Evolutionary conservation across 2,329 filamentous ascomycete genomes (phyloP).

Genomic region (Pleomassaria siparia): DNA sequence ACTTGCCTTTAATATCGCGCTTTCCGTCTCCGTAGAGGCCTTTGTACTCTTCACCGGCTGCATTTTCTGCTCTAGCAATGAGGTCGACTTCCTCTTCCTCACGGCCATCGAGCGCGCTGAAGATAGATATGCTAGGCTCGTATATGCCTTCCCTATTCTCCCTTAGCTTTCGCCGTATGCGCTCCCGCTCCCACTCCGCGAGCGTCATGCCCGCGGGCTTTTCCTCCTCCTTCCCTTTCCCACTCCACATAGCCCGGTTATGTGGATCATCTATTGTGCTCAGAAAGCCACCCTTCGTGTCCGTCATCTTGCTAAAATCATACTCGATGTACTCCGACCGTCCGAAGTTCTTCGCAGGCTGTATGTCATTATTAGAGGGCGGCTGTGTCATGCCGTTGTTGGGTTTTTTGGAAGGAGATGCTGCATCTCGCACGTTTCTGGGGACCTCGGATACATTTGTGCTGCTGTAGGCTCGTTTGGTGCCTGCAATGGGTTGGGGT

Average conservation of each 20-base stretch:
- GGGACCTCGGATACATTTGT: slow-evolving; percentile 59
- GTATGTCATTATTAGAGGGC: slow-evolving; percentile 56
- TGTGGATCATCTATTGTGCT: slow-evolving; percentile 88
- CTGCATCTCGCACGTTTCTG: slow-evolving; percentile 69
- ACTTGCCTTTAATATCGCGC: slow-evolving; percentile 63
- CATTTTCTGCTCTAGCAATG: slow-evolving; percentile 47
- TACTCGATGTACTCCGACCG: slow-evolving; percentile 84
- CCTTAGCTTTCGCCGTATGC: slow-evolving; percentile 71
- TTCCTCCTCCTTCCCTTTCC: slow-evolving; percentile 53
- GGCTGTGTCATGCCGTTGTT: slow-evolving; percentile 40
- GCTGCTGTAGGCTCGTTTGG: slow-evolving; percentile 71
- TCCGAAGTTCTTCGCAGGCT: slow-evolving; percentile 82
- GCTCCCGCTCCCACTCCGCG: slow-evolving; percentile 86
- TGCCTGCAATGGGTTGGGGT: slow-evolving; percentile 50
- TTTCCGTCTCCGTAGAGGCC: slow-evolving; percentile 38
- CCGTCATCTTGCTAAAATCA: slow-evolving; percentile 96
- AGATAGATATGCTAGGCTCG: slow-evolving; percentile 81
- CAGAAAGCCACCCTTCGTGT: slow-evolving; percentile 95
- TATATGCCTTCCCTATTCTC: slow-evolving; percentile 78
- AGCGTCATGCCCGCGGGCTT: slow-evolving; percentile 87
- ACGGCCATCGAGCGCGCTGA: slow-evolving; percentile 53
- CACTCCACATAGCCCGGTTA: slow-evolving; percentile 68
- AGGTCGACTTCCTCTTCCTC: slow-evolving; percentile 33
- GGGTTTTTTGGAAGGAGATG: slow-evolving; percentile 39
- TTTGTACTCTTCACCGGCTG: slow-evolving; percentile 31